Evolutionary conservation across 2,329 filamentous ascomycete genomes (phyloP).

Genomic region (Chlorencoelia australis): DNA sequence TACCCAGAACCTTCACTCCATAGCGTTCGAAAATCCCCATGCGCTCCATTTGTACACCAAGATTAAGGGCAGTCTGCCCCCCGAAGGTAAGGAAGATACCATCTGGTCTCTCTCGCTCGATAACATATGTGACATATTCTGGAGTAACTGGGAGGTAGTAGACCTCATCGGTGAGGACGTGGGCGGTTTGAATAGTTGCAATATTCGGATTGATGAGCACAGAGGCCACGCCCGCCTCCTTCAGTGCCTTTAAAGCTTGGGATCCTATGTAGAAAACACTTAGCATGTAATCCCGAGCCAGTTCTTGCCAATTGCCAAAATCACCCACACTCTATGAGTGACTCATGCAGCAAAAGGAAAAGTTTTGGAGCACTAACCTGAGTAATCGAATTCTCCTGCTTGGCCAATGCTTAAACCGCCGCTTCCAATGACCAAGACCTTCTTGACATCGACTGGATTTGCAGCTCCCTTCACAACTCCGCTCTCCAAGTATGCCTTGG

Average conservation of each 20-base stretch:
- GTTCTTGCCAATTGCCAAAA: no score
- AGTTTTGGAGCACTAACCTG: conserved; percentile 47
- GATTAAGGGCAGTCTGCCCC: conserved; percentile 91
- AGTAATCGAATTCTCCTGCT: conserved; percentile 97
- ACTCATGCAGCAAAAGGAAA: conserved; percentile 16
- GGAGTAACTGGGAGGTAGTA: conserved; percentile 97
- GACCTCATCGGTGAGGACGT: conserved; percentile 90
- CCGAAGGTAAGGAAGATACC: conserved; percentile 96
- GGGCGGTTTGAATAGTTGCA: conserved; percentile 94
- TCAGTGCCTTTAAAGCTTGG: conserved; percentile 92
- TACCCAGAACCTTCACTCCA: conserved; percentile 90
- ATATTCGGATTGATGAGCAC: conserved; percentile 98
- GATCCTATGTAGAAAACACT: conserved; percentile 50
- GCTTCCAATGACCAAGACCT: conserved; percentile 91
- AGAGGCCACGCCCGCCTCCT: conserved; percentile 84
- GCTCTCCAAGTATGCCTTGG: conserved; percentile 81
- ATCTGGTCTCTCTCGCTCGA: conserved; percentile 90
- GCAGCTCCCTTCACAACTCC: conserved; percentile 70
- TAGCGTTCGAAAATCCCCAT: conserved; percentile 93
- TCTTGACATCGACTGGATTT: conserved; percentile 82
- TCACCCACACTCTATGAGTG: conserved; percentile 9
- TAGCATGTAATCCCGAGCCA: conserved; percentile 9
- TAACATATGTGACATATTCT: conserved; percentile 96
- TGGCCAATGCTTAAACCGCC: conserved; percentile 95
- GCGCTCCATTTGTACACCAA: conserved; percentile 95